Base-by-base conservation (phyloP, 257 asterid species). In the Scutellaria galericulata region DNA sequence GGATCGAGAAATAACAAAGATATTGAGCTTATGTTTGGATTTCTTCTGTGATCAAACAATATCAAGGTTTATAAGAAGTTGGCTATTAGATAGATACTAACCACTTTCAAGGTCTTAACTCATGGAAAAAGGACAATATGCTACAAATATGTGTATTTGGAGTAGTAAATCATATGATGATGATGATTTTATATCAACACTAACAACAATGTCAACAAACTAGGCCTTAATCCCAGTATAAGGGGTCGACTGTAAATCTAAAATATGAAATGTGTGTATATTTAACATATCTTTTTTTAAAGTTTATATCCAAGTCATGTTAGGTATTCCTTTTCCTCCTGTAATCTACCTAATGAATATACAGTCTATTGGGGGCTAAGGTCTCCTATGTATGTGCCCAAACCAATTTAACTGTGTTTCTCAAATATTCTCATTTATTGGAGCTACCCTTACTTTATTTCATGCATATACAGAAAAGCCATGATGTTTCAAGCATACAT, bases 1-100 rank as follows among this genome's bases (percentile, higher is more conserved):
- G 68, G 68, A 18, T 18, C 18, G 18, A 75, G 44, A 66, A 27
- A 52, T 56, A 5, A 52, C 45, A 45, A 20, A 54, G 60, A 45
- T 12, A 41, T 14, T 7, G 5, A 7, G 65, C 57, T 65, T 22
- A 65, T 37, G 2, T 5, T 42, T 45, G 41, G 18, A 66, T 44
- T 44, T 54, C 31, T 24, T 24, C 52, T 10, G 5, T 44, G 60
- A 46, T 63, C 20, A 15, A 64, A 27, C 11, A 31, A 45, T 31
- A 15, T 15, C 15, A 64, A 13, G 4, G 58, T 13, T 20, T 42
- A 64, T 10, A 55, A 20, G 0, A 45, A 65, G 37, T 10, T 64
- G 7, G 60, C 67, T 7, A 7, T 61, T 40, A 53, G 42, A 11
- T 12, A 62, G 47, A 47, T 7, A 8, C 27, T 51, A 13, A 51